Conservation (phyloP, 2,329 filamentous ascomycete species). For the Nemania sp. region DNA sequence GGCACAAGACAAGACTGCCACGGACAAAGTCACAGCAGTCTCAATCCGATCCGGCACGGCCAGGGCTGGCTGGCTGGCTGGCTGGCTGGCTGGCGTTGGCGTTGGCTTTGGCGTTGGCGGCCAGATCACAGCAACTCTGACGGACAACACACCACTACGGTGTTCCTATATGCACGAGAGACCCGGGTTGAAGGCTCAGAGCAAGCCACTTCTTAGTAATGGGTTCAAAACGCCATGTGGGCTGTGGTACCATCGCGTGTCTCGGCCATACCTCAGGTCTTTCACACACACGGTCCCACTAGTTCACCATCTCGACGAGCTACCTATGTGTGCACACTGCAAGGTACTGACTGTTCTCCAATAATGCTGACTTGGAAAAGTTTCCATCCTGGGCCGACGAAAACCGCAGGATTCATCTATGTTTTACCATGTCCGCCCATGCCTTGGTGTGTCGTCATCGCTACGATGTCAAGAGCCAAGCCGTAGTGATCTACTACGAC, state of each 20-base stretch:
- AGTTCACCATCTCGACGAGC: slow-evolving; percentile 10
- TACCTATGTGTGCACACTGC: slow-evolving; percentile 16
- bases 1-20: slow-evolving; percentile 6
- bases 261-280: slow-evolving; percentile 13
- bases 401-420: slow-evolving; percentile 10
- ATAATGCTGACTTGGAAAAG: background rate
- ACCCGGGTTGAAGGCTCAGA: slow-evolving; percentile 24
- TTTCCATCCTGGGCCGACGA: slow-evolving; percentile 13
- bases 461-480: slow-evolving; percentile 13
- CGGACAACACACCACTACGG: too few relatives aligned
- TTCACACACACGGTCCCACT: slow-evolving; percentile 7
- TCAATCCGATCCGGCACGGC: too few relatives aligned
- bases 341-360: slow-evolving; percentile 18
- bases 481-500: slow-evolving; percentile 7
- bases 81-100: too few relatives aligned
- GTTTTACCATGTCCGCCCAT: background rate
- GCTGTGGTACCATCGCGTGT: slow-evolving; percentile 26
- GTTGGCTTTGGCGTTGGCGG: slow-evolving; percentile 9
- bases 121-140: background rate
- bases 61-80: slow-evolving; percentile 6
- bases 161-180: slow-evolving; percentile 4
- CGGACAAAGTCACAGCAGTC: too few relatives aligned
- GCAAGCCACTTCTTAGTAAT: slow-evolving; percentile 25
- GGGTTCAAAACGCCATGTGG: slow-evolving; percentile 26
- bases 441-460: slow-evolving; percentile 7